Base-by-base conservation (phyloP, 345 rosid species). In the Carallia brachiata region DNA sequence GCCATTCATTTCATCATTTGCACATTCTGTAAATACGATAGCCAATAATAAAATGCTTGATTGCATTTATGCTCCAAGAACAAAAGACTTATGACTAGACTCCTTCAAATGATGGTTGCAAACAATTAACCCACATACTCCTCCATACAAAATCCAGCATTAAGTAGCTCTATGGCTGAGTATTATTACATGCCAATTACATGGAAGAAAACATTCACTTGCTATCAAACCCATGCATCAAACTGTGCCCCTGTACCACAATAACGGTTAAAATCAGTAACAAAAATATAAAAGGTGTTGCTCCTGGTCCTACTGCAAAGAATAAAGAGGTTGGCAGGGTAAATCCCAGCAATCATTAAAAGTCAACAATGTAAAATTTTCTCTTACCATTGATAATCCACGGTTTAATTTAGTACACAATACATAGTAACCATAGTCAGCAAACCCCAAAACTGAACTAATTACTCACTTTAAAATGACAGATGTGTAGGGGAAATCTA, bases 141-240 rank as follows among this genome's bases (percentile, higher is more conserved):
- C 70, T 56, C 56, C 44, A 48, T 34, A 78, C 12, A 40, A 54
- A 60, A 69, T 75, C 71, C 64, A 52, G 65, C 60, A 36, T 50
- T 78, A 70, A 44, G 66, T 68, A 12, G 63, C 13, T 39, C 63
- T 23, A 31, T 9, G 39, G 56, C 19, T 18, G 69, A 47, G 74
- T 52, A 63, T 71, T 71, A 71, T 71, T 16, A 67, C 72, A 78
- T 32, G 30, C 68, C 63, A 61, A 40, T 65, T 39, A 64, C 18
- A 31, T 13, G 32, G 39, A 62, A 12, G 16, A 55, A 57, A 62
- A 34, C 36, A 36, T 56, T 56, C 60, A 56, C 31, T 56, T 27
- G 34, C 34, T 23, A 15, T 10, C 61, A 31, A 34, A 60, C 31
- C 52, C 28, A 47, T 7, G 37, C 30, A 30, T 17, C 54, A 10